A percentile compares a stretch with the other conserved stretches of the same genome.
These are phyloP conservation scores for Penicillium antarcticum DNA, from an alignment of 495 filamentous ascomycete genomes.

Conservation along the genomic window DNA sequence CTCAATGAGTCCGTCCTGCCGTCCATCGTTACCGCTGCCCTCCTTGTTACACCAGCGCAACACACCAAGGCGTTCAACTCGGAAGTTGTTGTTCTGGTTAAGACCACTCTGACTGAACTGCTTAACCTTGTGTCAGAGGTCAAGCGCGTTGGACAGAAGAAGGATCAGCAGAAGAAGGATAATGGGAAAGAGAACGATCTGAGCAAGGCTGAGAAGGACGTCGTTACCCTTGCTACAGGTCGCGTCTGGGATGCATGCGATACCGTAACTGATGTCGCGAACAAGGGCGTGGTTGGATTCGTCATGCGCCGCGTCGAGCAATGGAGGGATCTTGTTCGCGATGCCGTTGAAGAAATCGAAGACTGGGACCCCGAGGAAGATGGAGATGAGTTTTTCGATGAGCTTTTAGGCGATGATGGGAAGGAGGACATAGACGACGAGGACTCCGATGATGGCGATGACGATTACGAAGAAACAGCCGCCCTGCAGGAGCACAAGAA, in stretches of 20 bases:
- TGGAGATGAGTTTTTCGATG: constrained; percentile 52
- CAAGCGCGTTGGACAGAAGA: constrained; percentile 23
- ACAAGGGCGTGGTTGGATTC: constrained; percentile 62
- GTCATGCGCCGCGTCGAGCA: constrained; percentile 60
- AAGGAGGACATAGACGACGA: constrained; percentile 45
- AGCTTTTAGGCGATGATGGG: constrained; percentile 32
- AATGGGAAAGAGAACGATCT: constrained; percentile 24
- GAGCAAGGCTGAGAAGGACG: constrained; percentile 35
- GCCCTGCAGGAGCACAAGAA: constrained; percentile 38
- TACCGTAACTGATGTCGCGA: constrained; percentile 55
- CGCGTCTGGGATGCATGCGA: constrained; percentile 68
- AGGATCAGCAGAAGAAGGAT: constrained; percentile 19
- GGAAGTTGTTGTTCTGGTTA: constrained; percentile 41
- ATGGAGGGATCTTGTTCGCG: constrained; percentile 68
- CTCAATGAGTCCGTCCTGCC: constrained; percentile 65
- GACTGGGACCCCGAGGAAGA: constrained; percentile 75
- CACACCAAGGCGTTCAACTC: constrained; percentile 58
- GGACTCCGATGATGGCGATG: constrained; percentile 29
- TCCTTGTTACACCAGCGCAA: constrained; percentile 54
- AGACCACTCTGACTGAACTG: constrained; percentile 38
- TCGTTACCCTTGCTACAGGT: constrained; percentile 41
- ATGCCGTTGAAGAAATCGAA: constrained; percentile 79
- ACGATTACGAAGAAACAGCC: constrained; percentile 27
- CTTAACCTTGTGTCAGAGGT: constrained; percentile 34
- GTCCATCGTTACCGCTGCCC: constrained; percentile 63